Evolutionary conservation across 2,329 filamentous ascomycete genomes (phyloP).

Genomic region (Remersonia thermophila): DNA sequence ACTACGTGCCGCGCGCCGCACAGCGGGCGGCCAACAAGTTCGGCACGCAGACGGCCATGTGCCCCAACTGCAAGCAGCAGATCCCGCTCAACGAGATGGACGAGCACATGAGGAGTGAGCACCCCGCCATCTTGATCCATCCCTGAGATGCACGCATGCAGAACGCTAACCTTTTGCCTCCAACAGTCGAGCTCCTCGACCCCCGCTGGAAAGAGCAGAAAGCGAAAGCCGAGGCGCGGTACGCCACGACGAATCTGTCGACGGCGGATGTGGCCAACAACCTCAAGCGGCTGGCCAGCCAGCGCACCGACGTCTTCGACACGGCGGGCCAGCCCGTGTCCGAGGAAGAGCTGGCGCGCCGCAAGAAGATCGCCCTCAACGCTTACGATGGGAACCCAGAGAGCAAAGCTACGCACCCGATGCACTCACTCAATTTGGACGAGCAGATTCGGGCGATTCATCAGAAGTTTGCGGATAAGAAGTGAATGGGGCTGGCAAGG

Average conservation of each 20-base stretch:
- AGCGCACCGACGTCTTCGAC: constrained; percentile 81
- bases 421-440: constrained; percentile 64
- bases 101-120: constrained; percentile 75
- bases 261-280: constrained; percentile 86
- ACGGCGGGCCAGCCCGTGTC: constrained; percentile 54
- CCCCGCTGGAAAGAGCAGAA: constrained; percentile 94
- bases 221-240: constrained; percentile 74
- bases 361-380: constrained; percentile 59
- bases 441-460: constrained; percentile 65
- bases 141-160: no score
- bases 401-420: constrained; percentile 42
- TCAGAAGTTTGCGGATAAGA: constrained; percentile 37
- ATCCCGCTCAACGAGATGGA: constrained; percentile 81
- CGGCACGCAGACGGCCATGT: constrained; percentile 57
- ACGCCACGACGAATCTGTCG: constrained; percentile 73
- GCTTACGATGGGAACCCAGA: constrained; percentile 56
- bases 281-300: constrained; percentile 84
- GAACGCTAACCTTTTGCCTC: constrained; percentile 24
- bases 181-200: constrained; percentile 80
- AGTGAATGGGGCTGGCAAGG: constrained; percentile 10
- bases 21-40: constrained; percentile 56
- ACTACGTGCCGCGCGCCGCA: constrained; percentile 79
- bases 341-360: constrained; percentile 60
- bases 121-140: neutral
- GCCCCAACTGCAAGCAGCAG: constrained; percentile 85